Conservation (phyloP, 108 stramenopile species). For the Skeletonema grethae region DNA sequence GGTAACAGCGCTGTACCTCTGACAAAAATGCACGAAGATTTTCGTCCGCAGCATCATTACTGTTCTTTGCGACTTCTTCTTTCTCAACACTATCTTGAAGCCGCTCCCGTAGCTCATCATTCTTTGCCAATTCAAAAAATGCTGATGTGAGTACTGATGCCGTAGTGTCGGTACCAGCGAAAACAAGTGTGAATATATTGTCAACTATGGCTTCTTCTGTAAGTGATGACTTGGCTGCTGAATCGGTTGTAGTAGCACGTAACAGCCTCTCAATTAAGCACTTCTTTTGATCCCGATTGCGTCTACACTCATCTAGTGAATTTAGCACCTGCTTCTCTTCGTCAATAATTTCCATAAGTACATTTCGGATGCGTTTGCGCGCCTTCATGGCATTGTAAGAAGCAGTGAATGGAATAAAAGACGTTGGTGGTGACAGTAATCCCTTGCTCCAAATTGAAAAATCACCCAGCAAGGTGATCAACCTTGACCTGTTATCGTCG, state of each 20-base stretch:
- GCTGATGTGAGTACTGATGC: slow-evolving; percentile 31
- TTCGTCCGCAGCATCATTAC: background rate
- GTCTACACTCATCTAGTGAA: background rate
- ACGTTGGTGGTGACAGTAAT: slow-evolving; percentile 17
- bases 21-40: slow-evolving; percentile 19
- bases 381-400: slow-evolving; percentile 39
- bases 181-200: slow-evolving; percentile 41
- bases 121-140: slow-evolving; percentile 25
- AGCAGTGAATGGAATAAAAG: slow-evolving; percentile 39
- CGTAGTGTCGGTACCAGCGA: slow-evolving; percentile 45
- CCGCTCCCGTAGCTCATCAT: slow-evolving; percentile 15
- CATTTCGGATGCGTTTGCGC: slow-evolving; percentile 20
- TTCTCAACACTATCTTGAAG: slow-evolving; percentile 20
- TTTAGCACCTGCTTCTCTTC: slow-evolving; percentile 15
- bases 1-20: slow-evolving; percentile 33
- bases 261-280: slow-evolving; percentile 1
- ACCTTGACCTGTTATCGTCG: background rate
- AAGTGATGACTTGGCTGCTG: slow-evolving; percentile 8
- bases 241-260: background rate
- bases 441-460: slow-evolving; percentile 41
- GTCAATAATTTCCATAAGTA: slow-evolving; percentile 23
- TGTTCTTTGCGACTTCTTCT: background rate
- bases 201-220: slow-evolving; percentile 38
- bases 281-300: background rate
- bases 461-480: slow-evolving; percentile 13